Percentiles rank a stretch among this genome's conserved stretches.
Conservation (phyloP, 768 basidiomycete species). For the Kwoniella europaea region DNA sequence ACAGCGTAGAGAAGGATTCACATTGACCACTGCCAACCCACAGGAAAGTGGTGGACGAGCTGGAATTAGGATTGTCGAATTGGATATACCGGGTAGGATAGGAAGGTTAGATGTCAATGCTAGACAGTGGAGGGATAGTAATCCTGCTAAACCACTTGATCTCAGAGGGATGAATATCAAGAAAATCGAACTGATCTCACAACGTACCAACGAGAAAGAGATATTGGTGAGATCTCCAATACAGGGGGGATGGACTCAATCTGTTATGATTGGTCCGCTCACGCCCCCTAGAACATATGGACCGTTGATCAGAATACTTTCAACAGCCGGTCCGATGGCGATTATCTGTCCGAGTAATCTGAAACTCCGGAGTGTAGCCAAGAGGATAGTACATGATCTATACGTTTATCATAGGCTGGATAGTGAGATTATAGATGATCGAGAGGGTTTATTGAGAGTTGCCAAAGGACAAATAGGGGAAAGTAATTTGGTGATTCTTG, state of each 20-base stretch:
- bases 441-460: conserved; percentile 54
- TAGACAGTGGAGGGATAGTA: conserved; percentile 36
- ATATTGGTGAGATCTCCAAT: neutral
- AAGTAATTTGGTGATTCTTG: conserved; percentile 51
- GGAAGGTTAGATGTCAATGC: conserved; percentile 44
- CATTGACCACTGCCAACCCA: conserved; percentile 74
- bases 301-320: conserved; percentile 72
- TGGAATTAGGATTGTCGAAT: conserved; percentile 70
- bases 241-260: neutral
- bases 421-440: conserved; percentile 64
- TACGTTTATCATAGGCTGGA: conserved; percentile 74
- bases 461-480: conserved; percentile 21
- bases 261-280: conserved; percentile 8
- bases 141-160: conserved; percentile 23
- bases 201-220: neutral
- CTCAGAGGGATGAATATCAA: conserved; percentile 39
- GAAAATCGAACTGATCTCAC: conserved; percentile 23
- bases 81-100: conserved; percentile 69
- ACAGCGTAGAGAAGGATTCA: conserved; percentile 62
- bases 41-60: conserved; percentile 71
- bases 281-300: conserved; percentile 59
- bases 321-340: conserved; percentile 63
- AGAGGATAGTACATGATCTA: conserved; percentile 72
- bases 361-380: conserved; percentile 61
- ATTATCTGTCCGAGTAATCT: conserved; percentile 62